Percentiles rank a stretch among this genome's conserved stretches.
Conservation (phyloP, 1,284 basidiomycete genomes). For the Phlebopus sp. region DNA sequence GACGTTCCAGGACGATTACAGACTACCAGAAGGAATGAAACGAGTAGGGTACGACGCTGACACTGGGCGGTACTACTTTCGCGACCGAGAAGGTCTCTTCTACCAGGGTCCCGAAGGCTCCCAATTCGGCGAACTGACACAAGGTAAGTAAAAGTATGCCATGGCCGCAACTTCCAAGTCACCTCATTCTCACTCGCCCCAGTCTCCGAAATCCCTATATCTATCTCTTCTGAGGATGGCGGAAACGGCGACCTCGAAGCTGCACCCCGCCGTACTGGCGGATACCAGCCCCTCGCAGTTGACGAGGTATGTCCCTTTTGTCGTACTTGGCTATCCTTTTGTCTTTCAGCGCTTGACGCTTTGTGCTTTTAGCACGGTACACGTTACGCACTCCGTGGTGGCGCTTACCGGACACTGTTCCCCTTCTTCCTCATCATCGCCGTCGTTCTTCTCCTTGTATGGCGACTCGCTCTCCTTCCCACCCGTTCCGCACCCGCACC, state of each 20-base stretch:
- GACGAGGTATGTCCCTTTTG: slow-evolving; percentile 45
- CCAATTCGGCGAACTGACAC: slow-evolving; percentile 52
- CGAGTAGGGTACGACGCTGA: slow-evolving; percentile 65
- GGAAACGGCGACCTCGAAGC: slow-evolving; percentile 59
- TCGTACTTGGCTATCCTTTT: slow-evolving; percentile 3
- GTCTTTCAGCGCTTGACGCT: slow-evolving; percentile 16
- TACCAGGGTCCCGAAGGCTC: slow-evolving; percentile 54
- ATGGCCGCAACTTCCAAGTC: background rate
- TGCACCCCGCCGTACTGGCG: slow-evolving; percentile 47
- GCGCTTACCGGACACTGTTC: slow-evolving; percentile 60
- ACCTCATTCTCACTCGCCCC: background rate
- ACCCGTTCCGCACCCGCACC: slow-evolving; percentile 33
- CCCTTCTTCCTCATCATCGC: slow-evolving; percentile 73
- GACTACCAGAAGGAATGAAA: slow-evolving; percentile 59
- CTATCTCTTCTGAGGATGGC: slow-evolving; percentile 21
- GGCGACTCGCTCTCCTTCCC: slow-evolving; percentile 56
- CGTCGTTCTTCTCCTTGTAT: slow-evolving; percentile 62
- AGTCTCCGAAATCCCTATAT: slow-evolving; percentile 25
- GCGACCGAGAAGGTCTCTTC: slow-evolving; percentile 43
- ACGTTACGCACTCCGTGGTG: slow-evolving; percentile 33
- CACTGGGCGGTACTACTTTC: slow-evolving; percentile 53
- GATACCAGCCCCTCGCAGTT: slow-evolving; percentile 52
- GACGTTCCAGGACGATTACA: slow-evolving; percentile 48
- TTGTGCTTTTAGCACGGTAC: slow-evolving; percentile 29
- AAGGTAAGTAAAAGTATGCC: slow-evolving; percentile 40